Evolutionary conservation across 1,284 basidiomycete species (phyloP), one percentile per base, ranked within the genome.

Genomic region (Uromyces viciae-fabae): DNA sequence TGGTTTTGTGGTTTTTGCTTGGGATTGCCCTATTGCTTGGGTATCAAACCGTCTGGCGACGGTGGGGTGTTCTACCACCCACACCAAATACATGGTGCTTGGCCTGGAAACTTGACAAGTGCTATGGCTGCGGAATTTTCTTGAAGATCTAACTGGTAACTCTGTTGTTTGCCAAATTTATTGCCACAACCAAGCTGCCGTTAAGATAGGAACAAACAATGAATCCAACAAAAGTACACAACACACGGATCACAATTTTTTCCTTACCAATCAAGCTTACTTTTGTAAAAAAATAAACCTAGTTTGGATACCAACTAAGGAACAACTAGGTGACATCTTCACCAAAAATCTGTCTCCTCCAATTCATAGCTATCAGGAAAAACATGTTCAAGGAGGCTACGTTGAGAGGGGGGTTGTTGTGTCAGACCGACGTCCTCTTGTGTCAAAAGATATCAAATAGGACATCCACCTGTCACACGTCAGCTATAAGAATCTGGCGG

Each of bases 71-170:
- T 77, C 75, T 1, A 66, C 75, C 1, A 28, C 40, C 28, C 62
- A 77, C 49, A 28, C 75, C 2, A 60, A 68, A 77, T 68, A 66
- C 42, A 77, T 77, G 72, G 72, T 33, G 38, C 22, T 76, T n/a
- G 31, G 36, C 17, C 33, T 36, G n/a, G 54, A 42, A 8, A 38
- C 60, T 2, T 49, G 33, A 62, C 42, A 64, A 33, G 19, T 42
- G 2, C 19, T 66, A 4, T 77, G 75, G 60, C 8, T 77, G 3
- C 25, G 60, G 4, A 25, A 77, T 19, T 22, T 66, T 17, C 8
- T 72, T 11, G 40, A 19, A 5, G 42, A 42, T 25, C 5, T 72
- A 28, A 17, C 36, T 17, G 64, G 64, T 14, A 52, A 52, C 14
- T 14, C n/a, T n/a, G n/a, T 28, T 5, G 25, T 31, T 5, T 25